Evolutionary conservation across 2,329 filamentous ascomycete genomes (phyloP).

Genomic region (Xylariaceae sp.): DNA sequence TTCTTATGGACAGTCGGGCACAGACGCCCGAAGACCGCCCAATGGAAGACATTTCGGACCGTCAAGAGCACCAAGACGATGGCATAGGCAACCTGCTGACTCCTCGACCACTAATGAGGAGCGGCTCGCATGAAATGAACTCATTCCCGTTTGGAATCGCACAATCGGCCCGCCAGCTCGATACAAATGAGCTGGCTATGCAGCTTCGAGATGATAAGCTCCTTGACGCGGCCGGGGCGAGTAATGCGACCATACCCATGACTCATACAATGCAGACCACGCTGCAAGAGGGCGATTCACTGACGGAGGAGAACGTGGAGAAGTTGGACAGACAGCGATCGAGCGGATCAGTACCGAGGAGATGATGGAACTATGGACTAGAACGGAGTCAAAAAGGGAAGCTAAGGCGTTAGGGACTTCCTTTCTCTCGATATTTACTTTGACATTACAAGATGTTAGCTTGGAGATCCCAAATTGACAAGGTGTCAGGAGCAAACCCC

Average conservation of each 20-base stretch:
- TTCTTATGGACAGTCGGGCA: conserved; percentile 6
- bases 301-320: conserved; percentile 52
- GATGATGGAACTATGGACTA: too few species aligned
- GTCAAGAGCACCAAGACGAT: conserved; percentile 9
- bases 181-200: conserved; percentile 34
- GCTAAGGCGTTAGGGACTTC: too few species aligned
- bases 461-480: too few species aligned
- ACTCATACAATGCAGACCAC: conserved; percentile 6
- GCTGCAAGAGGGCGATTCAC: conserved; percentile 37
- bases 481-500: not conserved
- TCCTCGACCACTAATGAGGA: conserved; percentile 34
- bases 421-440: too few species aligned
- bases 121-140: conserved; percentile 31
- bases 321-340: conserved; percentile 30
- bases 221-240: conserved; percentile 40
- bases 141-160: conserved; percentile 38
- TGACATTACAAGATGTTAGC: too few species aligned
- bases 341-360: too few species aligned
- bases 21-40: conserved; percentile 16
- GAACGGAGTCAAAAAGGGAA: too few species aligned
- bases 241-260: conserved; percentile 18
- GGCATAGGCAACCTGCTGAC: conserved; percentile 27
- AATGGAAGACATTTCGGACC: not conserved
- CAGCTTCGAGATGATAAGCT: conserved; percentile 43
- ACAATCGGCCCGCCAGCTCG: conserved; percentile 26